Evolutionary conservation across 2,329 filamentous ascomycete genomes (phyloP), one percentile per base, ranked within the genome.

Genomic region (Aschersonia sp.): DNA sequence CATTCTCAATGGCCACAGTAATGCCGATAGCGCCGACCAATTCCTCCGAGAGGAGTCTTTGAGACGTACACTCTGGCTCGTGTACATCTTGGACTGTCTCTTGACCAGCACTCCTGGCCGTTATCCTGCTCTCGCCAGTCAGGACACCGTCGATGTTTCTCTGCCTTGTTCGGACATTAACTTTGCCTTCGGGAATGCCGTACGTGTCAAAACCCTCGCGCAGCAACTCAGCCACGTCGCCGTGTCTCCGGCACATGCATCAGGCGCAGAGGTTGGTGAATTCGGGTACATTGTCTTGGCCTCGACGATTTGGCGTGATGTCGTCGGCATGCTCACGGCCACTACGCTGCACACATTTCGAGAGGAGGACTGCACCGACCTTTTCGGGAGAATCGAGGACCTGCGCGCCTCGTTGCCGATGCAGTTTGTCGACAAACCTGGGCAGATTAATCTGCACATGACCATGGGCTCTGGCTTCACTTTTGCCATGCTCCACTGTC

Each of bases 401-500:
- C 71, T 79, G 9, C 72, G 76, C 32, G 66, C 65, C 50, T 71
- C 71, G 1, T 60, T 79, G 43, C 76, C 76, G 1, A 71, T 75
- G 65, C 76, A 79, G 59, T 78, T 76, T 48, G 67, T 75, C 51
- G 76, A 80, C 56, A 79, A 79, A 61, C 72, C 74, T 0, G 73
- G 72, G 40, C 76, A 80, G 61, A 76, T 79, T 57, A 75, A 72
- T 55, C 64, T 79, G 5, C 76, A 80, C 59, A 77, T 80, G 56
- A 79, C 76, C 22, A 79, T 79, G 76, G 76, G 76, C 37, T 78
- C 75, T 43, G 76, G 76, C 48, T 76, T 74, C 55, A 79, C 74
- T 0, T 80, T 76, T 56, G 75, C 76, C 51, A 77, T 80, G 73
- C 68, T 80, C 45, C 76, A 80, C 59, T 77, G 73, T 48, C 69